A percentile compares a stretch with the other conserved stretches of the same genome.
Conservation (phyloP, 805 yeast species). For the Sungouiella blattae region DNA sequence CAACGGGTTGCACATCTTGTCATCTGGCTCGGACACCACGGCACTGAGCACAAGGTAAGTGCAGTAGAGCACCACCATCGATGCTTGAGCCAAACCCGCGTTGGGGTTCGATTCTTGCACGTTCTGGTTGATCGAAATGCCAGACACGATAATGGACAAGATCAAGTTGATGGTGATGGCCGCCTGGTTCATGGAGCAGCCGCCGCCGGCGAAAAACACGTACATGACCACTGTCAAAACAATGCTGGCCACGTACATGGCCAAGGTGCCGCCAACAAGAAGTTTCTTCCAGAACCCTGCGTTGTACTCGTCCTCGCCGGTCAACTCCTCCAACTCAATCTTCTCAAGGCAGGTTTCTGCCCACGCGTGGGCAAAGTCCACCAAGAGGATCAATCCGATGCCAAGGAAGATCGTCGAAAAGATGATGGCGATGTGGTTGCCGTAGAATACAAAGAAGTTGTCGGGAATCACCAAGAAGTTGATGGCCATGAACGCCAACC, state of each 20-base stretch:
- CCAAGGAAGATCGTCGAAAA: slow-evolving; percentile 83
- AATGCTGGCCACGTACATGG: slow-evolving; percentile 76
- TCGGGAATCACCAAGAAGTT: slow-evolving; percentile 81
- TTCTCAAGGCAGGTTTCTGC: slow-evolving; percentile 92
- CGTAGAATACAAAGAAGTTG: slow-evolving; percentile 81
- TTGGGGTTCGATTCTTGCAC: slow-evolving; percentile 92
- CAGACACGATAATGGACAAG: slow-evolving; percentile 60
- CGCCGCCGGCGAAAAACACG: slow-evolving; percentile 71
- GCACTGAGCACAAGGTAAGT: slow-evolving; percentile 89
- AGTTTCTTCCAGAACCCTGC: slow-evolving; percentile 73
- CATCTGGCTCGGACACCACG: slow-evolving; percentile 95
- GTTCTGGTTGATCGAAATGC: slow-evolving; percentile 70
- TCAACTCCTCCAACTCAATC: slow-evolving; percentile 70
- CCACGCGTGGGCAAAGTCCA: slow-evolving; percentile 98
- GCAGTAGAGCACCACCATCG: slow-evolving; percentile 93
- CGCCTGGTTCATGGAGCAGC: slow-evolving; percentile 86
- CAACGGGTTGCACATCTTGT: slow-evolving; percentile 85
- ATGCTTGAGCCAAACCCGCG: slow-evolving; percentile 94
- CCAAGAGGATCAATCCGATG: slow-evolving; percentile 84
- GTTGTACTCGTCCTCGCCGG: slow-evolving; percentile 46
- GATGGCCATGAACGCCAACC: slow-evolving; percentile 53
- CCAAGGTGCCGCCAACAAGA: slow-evolving; percentile 79
- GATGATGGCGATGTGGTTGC: slow-evolving; percentile 81
- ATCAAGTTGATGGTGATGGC: slow-evolving; percentile 78
- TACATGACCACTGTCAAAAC: slow-evolving; percentile 77